Base-by-base conservation (phyloP, 306 rosid species). In the Acacia acuminata region DNA sequence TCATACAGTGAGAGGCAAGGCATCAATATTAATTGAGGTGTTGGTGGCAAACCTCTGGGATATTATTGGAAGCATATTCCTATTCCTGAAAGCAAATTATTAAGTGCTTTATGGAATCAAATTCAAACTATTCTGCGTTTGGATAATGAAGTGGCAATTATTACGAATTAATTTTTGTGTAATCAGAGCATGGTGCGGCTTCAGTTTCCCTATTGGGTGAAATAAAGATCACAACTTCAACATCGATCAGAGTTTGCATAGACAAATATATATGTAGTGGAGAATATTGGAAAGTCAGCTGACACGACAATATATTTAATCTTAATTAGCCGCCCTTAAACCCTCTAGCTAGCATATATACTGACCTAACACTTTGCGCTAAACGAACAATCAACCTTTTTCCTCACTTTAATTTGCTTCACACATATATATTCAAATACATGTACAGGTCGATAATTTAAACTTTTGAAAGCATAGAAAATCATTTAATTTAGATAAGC, bases 101-200 rank as follows among this genome's bases (percentile, higher is more conserved):
- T 2, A 61, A 77, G 83, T 79, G 88, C 66, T 74, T 83, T 32
- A 75, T 70, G 89, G 90, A 88, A 87, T 87, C 85, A 75, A 82
- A 82, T 76, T 78, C 86, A 87, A n/a, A n/a, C 22, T 58, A 76
- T 78, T 84, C 75, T 60, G 45, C 36, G 73, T 20, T 69, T 2
- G 71, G 70, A 71, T 16, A 76, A 84, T 30, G 74, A 64, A 76
- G 61, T 63, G n/a, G 76, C 73, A 56, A 71, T 47, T 40, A 71
- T 47, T 40, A 45, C 69, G 73, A 73, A 34, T 86, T 73, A 73
- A 73, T 6, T 48, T 12, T 88, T 72, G 81, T 79, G 81, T 76
- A 82, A 76, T 76, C 34, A 77, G 73, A 80, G 77, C 25, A 4
- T 55, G 65, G 83, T 81, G 77, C 61, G 68, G 9, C 68, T 30